Percentiles rank a stretch among this genome's conserved stretches.
phyloP scores from a whole-genome alignment of 2,329 filamentous ascomycete genomes.

The Pseudogymnoascus sp. region DNA sequence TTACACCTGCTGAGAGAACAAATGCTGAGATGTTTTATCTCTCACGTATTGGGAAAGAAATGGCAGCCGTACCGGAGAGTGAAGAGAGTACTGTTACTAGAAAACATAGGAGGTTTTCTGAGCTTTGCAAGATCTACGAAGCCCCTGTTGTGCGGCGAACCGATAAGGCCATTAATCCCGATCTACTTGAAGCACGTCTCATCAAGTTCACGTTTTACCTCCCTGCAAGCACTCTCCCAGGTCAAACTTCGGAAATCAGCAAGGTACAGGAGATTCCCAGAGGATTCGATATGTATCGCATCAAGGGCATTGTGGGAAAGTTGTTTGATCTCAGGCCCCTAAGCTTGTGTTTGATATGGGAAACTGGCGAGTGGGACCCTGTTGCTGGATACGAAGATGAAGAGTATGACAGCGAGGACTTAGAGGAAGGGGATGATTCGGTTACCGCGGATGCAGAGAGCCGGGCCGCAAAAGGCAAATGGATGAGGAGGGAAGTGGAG shows the following conservation, averaged over 20 bases:
- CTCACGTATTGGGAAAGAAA: conserved; percentile 68
- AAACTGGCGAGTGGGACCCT: conserved; percentile 86
- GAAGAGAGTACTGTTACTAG: conserved; percentile 47
- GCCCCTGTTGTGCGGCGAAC: conserved; percentile 53
- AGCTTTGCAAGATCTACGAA: conserved; percentile 69
- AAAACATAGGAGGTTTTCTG: conserved; percentile 62
- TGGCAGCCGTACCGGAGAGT: conserved; percentile 49
- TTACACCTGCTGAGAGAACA: conserved; percentile 64
- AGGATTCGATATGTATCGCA: conserved; percentile 69
- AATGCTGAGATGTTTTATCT: conserved; percentile 95
- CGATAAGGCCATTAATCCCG: conserved; percentile 53
- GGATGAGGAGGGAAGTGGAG: conserved; percentile 71
- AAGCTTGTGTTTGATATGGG: conserved; percentile 64
- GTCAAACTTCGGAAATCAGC: conserved; percentile 16
- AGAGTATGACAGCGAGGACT: conserved; percentile 44
- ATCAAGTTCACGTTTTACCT: conserved; percentile 52
- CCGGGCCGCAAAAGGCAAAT: conserved; percentile 40
- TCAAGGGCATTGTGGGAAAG: conserved; percentile 69
- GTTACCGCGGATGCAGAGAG: conserved; percentile 9
- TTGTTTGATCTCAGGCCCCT: conserved; percentile 59
- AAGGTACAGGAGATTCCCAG: conserved; percentile 51
- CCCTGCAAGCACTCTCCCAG: conserved; percentile 13
- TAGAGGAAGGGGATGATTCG: conserved; percentile 36
- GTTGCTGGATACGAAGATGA: conserved; percentile 54
- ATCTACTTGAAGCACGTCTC: conserved; percentile 73